Percentiles rank a stretch among this genome's conserved stretches.
Conservation (phyloP, 2,329 filamentous ascomycete genomes). For the Xylariaceae sp. region DNA sequence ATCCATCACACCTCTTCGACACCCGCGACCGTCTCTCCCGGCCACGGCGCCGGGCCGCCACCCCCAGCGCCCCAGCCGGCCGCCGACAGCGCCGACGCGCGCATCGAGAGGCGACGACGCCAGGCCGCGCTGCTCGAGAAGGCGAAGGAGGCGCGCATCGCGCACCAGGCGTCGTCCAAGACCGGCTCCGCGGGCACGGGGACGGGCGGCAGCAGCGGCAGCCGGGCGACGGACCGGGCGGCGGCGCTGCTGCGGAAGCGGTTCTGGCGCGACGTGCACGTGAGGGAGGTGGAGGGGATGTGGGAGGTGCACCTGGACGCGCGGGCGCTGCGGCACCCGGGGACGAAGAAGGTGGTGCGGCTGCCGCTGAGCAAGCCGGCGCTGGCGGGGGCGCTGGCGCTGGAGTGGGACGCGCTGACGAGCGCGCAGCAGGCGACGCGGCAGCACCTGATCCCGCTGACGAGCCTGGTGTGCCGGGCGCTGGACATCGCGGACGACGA, state of each 20-base stretch:
- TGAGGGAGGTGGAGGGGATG: conserved; percentile 61
- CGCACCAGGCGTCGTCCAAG: too few species aligned
- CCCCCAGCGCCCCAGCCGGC: conserved; percentile 49
- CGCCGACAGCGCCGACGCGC: conserved; percentile 28
- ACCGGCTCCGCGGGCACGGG: not conserved
- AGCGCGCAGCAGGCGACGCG: conserved; percentile 80
- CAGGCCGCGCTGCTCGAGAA: conserved; percentile 53
- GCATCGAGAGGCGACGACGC: conserved; percentile 46
- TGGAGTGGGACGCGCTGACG: conserved; percentile 88
- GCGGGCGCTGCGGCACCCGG: conserved; percentile 73
- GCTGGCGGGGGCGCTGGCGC: conserved; percentile 78
- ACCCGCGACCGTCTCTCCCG: conserved; percentile 44
- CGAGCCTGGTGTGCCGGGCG: conserved; percentile 77
- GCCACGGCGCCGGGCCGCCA: conserved; percentile 55
- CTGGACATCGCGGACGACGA: conserved; percentile 76
- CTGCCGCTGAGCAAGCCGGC: conserved; percentile 72
- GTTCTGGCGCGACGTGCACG: conserved; percentile 83
- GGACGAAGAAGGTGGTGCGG: conserved; percentile 65
- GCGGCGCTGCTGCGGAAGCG: conserved; percentile 55
- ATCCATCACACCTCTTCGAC: conserved; percentile 30
- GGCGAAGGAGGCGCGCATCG: conserved; percentile 43
- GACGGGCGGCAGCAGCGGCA: conserved; percentile 1
- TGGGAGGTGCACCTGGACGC: conserved; percentile 69
- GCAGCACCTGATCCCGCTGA: conserved; percentile 85
- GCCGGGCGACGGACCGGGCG: too few species aligned